Evolutionary conservation across 2,329 filamentous ascomycete species (phyloP), one percentile per base, ranked within the genome.

Genomic region (Dryadomyces quercus-mongolicae): DNA sequence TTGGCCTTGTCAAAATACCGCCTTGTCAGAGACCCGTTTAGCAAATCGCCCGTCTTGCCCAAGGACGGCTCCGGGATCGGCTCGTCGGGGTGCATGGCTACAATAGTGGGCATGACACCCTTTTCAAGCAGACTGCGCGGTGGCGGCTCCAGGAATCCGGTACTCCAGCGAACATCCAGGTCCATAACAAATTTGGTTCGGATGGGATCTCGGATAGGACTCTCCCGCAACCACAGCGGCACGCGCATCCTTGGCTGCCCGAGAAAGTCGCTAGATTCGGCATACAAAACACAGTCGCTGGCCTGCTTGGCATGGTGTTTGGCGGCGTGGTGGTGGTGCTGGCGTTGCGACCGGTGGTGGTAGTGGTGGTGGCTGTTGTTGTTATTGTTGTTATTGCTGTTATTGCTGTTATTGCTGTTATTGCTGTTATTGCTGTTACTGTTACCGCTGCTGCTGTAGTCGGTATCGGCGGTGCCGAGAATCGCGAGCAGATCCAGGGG

Each of bases 161-260:
- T 68, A 20, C 70, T 65, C 73, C 74, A 77, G 25, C 70, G 67
- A 43, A 74, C 67, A 58, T 77, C 74, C 51, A 76, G 66, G 42
- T 76, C 72, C 65, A 77, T 69, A 52, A 73, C 60, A 61, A 73
- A 77, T 46, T 74, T 67, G 2, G 75, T 78, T 21, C 60, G 49
- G 1, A 58, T 51, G 5, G 58, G 51, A 8, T 63, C 62, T 7
- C 58, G 58, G 25, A 69, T 57, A 0, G 67, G 60, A 21, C 61
- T 60, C 44, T 68, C 69, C 57, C 67, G 71, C 18, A 73, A 64
- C 56, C 59, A 63, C 7, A 71, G 57, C 10, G 60, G 61, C 12
- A 64, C 60, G 18, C 62, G 61, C 51, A 66, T 63, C 21, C 66
- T 61, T 21, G 64, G 62, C 18, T 67, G 70, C 31, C 69, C 68